Evolutionary conservation across 1,284 basidiomycete species (phyloP).

Genomic region (Apiotrichum siamense): DNA sequence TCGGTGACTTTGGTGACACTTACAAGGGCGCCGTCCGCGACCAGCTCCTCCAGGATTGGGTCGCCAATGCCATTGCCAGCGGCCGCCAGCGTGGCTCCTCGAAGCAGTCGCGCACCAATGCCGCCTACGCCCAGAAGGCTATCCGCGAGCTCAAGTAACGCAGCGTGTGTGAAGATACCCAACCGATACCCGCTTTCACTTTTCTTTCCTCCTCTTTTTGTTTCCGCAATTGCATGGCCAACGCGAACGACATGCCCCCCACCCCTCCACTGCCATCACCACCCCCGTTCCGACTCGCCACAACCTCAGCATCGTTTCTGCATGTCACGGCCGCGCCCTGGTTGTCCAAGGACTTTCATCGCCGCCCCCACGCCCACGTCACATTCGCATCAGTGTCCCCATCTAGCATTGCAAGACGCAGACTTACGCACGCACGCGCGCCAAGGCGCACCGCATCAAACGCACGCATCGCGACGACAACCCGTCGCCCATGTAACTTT

Average conservation of each 20-base stretch:
- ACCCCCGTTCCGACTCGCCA: constrained; percentile 11
- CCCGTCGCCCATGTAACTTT: constrained; percentile 8
- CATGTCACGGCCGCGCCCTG: constrained; percentile 41
- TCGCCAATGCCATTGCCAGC: constrained; percentile 65
- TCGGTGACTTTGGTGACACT: constrained; percentile 87
- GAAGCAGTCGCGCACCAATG: constrained; percentile 51
- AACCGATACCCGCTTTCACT: constrained; percentile 9
- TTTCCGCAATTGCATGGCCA: too few relatives aligned
- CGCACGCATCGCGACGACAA: constrained; percentile 9
- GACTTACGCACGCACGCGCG: neutral
- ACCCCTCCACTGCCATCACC: neutral
- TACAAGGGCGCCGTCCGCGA: constrained; percentile 76
- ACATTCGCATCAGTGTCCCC: constrained; percentile 15
- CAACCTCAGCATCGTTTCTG: constrained; percentile 11
- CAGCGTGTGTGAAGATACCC: neutral
- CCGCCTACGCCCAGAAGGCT: constrained; percentile 54
- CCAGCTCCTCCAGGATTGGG: constrained; percentile 71
- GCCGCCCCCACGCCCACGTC: constrained; percentile 19
- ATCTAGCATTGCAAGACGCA: constrained; percentile 16
- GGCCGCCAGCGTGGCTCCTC: constrained; percentile 51
- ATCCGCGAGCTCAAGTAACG: constrained; percentile 34
- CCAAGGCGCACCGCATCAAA: neutral
- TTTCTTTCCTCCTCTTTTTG: constrained; percentile 3
- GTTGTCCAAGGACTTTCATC: constrained; percentile 42
- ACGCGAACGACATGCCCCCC: constrained; percentile 13